Conservation (phyloP, 768 basidiomycete species). For the Jaapia argillacea region DNA sequence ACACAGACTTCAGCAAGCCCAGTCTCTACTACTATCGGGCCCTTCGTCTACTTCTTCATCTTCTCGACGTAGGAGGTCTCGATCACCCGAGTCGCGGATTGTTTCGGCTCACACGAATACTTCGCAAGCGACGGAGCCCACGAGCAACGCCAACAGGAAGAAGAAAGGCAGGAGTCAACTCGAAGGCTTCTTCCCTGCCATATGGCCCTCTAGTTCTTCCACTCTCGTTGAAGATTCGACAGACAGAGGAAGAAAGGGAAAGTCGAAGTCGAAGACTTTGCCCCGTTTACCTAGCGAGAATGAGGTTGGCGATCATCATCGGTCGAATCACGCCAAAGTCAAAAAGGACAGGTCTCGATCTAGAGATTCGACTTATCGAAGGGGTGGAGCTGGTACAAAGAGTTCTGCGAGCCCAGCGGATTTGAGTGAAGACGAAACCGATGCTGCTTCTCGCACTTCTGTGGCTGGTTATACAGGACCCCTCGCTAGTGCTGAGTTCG, state of each 20-base stretch:
- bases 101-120: neutral
- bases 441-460: no score
- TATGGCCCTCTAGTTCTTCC: neutral
- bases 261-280: neutral
- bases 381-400: neutral
- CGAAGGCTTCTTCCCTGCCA: neutral
- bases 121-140: no score
- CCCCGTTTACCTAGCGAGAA: neutral
- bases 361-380: neutral
- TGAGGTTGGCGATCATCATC: neutral
- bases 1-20: neutral
- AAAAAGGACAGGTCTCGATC: neutral
- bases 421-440: neutral
- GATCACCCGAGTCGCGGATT: neutral
- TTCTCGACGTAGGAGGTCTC: neutral
- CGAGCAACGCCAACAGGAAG: neutral
- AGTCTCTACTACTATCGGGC: no score
- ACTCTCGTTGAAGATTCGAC: neutral
- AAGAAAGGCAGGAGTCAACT: neutral
- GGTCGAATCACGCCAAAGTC: neutral
- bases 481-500: constrained; percentile 36
- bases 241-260: neutral
- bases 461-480: constrained; percentile 19
- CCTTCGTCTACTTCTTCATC: no score
- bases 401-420: neutral